Conservation (phyloP, 1,284 basidiomycete species). For the Ustilago nuda region DNA sequence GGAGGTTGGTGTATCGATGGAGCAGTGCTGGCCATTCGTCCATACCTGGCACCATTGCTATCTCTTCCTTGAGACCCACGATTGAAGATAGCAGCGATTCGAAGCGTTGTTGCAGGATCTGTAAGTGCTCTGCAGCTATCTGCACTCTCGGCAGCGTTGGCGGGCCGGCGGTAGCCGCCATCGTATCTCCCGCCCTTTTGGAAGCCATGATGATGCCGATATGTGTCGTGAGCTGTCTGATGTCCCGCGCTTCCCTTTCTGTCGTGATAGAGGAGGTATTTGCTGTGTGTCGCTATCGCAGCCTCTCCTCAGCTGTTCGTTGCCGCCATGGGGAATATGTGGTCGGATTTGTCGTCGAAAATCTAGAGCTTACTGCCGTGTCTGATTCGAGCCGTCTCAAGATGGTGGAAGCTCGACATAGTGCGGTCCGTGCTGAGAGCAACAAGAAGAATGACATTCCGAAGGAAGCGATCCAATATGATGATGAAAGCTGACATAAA, state of each 20-base stretch:
- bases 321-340: not conserved
- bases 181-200: conserved; percentile 18
- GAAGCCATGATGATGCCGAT: conserved; percentile 20
- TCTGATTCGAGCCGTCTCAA: not conserved
- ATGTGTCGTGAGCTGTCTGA: not conserved
- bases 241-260: not conserved
- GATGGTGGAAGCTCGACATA: not conserved
- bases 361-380: not conserved
- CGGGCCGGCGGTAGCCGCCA: conserved; percentile 15
- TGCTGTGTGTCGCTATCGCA: not conserved
- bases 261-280: not conserved
- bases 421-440: not conserved
- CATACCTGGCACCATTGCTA: conserved; percentile 55
- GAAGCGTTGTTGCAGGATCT: conserved; percentile 57
- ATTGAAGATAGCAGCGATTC: conserved; percentile 60
- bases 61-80: conserved; percentile 58
- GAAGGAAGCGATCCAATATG: no score
- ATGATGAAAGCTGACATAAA: no score
- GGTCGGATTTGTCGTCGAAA: not conserved
- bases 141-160: conserved; percentile 37
- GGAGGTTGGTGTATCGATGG: conserved; percentile 54
- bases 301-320: not conserved
- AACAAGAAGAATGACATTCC: not conserved
- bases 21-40: conserved; percentile 62
- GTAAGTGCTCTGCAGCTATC: conserved; percentile 50